Conservation (phyloP, 2,329 filamentous ascomycete genomes). For the Hymenoscyphus salicellus region DNA sequence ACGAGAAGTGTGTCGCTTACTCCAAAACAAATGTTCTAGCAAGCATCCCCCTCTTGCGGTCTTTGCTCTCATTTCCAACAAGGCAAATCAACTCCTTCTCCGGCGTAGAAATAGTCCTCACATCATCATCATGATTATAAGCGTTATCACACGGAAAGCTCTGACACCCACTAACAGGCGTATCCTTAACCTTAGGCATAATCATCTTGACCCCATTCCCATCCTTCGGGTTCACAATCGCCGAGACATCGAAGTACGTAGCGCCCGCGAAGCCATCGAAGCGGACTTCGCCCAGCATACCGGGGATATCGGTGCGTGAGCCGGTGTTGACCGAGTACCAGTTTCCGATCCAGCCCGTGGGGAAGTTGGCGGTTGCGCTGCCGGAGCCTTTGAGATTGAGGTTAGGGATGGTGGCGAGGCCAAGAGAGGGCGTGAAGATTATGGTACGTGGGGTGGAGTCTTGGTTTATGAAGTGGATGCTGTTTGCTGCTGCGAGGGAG, state of each 20-base stretch:
- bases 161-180: constrained; percentile 49
- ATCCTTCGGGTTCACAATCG: constrained; percentile 53
- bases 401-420: constrained; percentile 18
- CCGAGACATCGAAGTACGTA: constrained; percentile 58
- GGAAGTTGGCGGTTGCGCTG: constrained; percentile 39
- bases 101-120: constrained; percentile 53
- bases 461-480: constrained; percentile 57
- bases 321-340: constrained; percentile 47
- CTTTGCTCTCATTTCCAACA: constrained; percentile 23
- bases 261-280: constrained; percentile 48
- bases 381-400: constrained; percentile 26
- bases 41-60: neutral
- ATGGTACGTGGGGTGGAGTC: constrained; percentile 44
- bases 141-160: constrained; percentile 51
- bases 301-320: constrained; percentile 38
- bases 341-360: constrained; percentile 43
- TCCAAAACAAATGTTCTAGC: neutral
- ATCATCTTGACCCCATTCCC: constrained; percentile 53
- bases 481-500: constrained; percentile 45
- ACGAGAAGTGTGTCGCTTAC: neutral
- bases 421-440: constrained; percentile 31
- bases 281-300: constrained; percentile 53
- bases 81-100: constrained; percentile 49
- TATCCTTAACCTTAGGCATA: constrained; percentile 43
- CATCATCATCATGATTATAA: constrained; percentile 53